Evolutionary conservation across 495 filamentous ascomycete genomes (phyloP), one percentile per base, ranked within the genome.

Genomic region (Cercophora samala): DNA sequence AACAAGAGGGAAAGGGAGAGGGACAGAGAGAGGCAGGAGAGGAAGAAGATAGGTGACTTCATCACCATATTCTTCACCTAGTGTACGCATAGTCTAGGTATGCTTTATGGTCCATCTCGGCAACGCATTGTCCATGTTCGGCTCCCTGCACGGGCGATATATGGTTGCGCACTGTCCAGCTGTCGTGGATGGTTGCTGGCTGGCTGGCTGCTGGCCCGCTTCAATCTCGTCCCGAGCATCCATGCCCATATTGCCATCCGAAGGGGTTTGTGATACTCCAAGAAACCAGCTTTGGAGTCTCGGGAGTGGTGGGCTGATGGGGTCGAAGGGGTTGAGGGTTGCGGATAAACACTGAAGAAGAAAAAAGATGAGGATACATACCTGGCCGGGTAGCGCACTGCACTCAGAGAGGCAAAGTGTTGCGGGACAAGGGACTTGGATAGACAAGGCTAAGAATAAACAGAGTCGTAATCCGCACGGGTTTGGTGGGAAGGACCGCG

Each of bases 111-210:
- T 63, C n/a, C 18, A 19, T 18, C 52, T 63, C 65, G 60, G 65
- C 61, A 68, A 37, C 66, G 24, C 66, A 46, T 62, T 53, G 66
- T 68, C 67, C 67, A 68, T 46, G 46, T 68, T 52, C 63, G 67
- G 67, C 52, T 59, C 15, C 60, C 60, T 66, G 60, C 64, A 65
- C 60, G 64, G 67, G 63, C 68, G 58, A 66, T 56, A 66, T 64
- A 51, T 65, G 63, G 26, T 46, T 6, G 61, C 64, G 68, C 68
- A 61, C 56, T 23, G 60, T 66, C 60, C 64, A 69, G 11, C n/a
- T 61, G 25, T 52, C 56, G 4, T 46, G 37, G 37, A 18, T 17
- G 15, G 15, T 9, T 46, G 42, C 58, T 62, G 51, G 52, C 29
- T 51, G 26, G 4, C 21, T 21, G 29, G 29, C n/a, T 32, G 29